Conservation (phyloP, 1,139 yeast species). For the Zygoascus meyerae region DNA sequence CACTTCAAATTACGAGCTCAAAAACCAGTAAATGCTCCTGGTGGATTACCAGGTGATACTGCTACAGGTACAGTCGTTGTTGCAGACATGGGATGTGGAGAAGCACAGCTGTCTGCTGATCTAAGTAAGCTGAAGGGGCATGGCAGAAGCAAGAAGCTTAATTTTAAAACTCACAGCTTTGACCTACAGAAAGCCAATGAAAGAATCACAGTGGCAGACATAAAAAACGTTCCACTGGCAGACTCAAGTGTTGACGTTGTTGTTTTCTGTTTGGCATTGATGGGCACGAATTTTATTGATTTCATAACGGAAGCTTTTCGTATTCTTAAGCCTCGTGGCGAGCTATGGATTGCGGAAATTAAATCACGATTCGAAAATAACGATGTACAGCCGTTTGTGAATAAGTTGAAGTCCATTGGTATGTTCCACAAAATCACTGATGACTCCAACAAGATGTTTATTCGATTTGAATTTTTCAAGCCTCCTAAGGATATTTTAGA, state of each 20-base stretch:
- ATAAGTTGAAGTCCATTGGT: slow-evolving; percentile 69
- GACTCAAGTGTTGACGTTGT: slow-evolving; percentile 79
- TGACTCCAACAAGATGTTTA: slow-evolving; percentile 85
- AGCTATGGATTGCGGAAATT: slow-evolving; percentile 95
- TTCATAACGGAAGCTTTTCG: slow-evolving; percentile 87
- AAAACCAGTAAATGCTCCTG: slow-evolving; percentile 83
- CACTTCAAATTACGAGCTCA: slow-evolving; percentile 58
- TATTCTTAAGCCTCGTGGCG: slow-evolving; percentile 83
- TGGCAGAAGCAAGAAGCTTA: slow-evolving; percentile 31
- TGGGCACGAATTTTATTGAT: slow-evolving; percentile 96
- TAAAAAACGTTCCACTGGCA: slow-evolving; percentile 77
- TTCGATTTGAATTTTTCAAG: slow-evolving; percentile 88
- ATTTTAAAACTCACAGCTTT: slow-evolving; percentile 71
- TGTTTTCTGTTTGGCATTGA: slow-evolving; percentile 83
- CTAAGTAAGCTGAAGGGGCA: slow-evolving; percentile 36
- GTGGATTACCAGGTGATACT: slow-evolving; percentile 63
- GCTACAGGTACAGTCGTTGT: slow-evolving; percentile 51
- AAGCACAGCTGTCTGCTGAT: slow-evolving; percentile 76
- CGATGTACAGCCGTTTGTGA: slow-evolving; percentile 62
- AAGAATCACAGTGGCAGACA: slow-evolving; percentile 91
- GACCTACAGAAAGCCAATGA: slow-evolving; percentile 85
- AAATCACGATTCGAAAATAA: slow-evolving; percentile 76
- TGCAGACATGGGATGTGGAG: slow-evolving; percentile 99
- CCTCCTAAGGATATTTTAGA: slow-evolving; percentile 67
- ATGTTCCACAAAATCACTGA: slow-evolving; percentile 87